phyloP scores from a whole-genome alignment of 305 asterid species.

The Stenogyne calaminthoides region DNA sequence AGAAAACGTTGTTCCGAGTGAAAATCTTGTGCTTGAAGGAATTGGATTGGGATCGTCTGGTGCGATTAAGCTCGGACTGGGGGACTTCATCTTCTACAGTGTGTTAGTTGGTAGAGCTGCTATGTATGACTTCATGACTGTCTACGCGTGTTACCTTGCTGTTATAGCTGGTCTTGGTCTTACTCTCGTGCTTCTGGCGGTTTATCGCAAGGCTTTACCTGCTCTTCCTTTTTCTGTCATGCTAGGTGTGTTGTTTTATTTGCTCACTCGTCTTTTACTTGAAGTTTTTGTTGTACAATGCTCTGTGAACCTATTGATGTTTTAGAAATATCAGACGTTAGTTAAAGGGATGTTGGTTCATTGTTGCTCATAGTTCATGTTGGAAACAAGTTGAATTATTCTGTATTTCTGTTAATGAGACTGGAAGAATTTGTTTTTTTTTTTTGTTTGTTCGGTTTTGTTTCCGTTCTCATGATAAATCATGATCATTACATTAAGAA shows the following conservation, averaged over 20 bases:
- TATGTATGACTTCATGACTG: slow-evolving; percentile 94
- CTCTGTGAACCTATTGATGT: slow-evolving; percentile 81
- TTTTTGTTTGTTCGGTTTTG: neutral
- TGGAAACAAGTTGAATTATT: neutral
- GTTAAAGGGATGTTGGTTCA: slow-evolving; percentile 12
- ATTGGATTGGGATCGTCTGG: slow-evolving; percentile 92
- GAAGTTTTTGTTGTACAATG: slow-evolving; percentile 87
- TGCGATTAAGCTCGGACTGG: slow-evolving; percentile 93
- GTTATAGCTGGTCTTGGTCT: slow-evolving; percentile 92
- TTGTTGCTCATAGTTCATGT: neutral
- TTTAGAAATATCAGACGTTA: slow-evolving; percentile 44
- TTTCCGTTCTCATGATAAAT: neutral
- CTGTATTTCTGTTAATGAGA: slow-evolving; percentile 11
- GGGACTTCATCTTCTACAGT: slow-evolving; percentile 94
- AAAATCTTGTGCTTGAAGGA: slow-evolving; percentile 69
- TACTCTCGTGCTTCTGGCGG: slow-evolving; percentile 84
- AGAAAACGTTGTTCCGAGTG: slow-evolving; percentile 41
- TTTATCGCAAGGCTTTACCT: slow-evolving; percentile 93
- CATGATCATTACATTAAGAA: slow-evolving; percentile 7
- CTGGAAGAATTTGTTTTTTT: neutral
- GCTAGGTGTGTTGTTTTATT: slow-evolving; percentile 83
- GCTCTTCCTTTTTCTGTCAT: slow-evolving; percentile 89
- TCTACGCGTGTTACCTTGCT: slow-evolving; percentile 95
- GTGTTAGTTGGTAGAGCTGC: slow-evolving; percentile 96
- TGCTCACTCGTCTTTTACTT: slow-evolving; percentile 80